A percentile compares a stretch with the other conserved stretches of the same genome.
phyloP scores from a whole-genome alignment of 306 rosid genomes.

The Arachis stenosperma region DNA sequence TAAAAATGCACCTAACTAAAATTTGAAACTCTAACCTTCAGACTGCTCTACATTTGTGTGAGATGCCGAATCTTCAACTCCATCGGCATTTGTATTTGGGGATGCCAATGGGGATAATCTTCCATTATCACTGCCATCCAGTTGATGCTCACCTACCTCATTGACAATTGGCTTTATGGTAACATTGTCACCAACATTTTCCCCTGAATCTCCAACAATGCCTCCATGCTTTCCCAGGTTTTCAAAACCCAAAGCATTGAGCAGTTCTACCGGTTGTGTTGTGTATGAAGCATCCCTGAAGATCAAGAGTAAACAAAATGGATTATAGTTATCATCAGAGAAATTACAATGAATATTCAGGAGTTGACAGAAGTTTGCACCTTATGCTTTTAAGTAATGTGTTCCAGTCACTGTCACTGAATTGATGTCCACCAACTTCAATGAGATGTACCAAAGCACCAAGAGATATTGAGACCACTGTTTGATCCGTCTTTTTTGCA shows the following conservation, averaged over 20 bases:
- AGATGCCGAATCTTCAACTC: conserved; percentile 51
- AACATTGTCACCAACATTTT: conserved; percentile 48
- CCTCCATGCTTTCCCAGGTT: conserved; percentile 57
- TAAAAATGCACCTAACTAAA: conserved; percentile 25
- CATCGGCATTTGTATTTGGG: conserved; percentile 52
- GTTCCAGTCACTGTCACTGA: conserved; percentile 93
- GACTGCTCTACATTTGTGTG: conserved; percentile 60
- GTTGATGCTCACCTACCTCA: conserved; percentile 49
- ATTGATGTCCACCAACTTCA: conserved; percentile 99
- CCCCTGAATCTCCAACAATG: conserved; percentile 52
- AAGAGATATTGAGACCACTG: conserved; percentile 95
- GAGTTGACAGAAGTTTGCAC: conserved; percentile 42
- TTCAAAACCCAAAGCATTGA: conserved; percentile 78
- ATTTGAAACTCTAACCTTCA: conserved; percentile 69
- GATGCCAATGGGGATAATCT: conserved; percentile 49
- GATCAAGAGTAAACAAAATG: conserved; percentile 35
- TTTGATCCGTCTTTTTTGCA: conserved; percentile 96
- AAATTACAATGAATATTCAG: conserved; percentile 29
- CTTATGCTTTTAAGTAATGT: conserved; percentile 91
- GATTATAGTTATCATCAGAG: conserved; percentile 30
- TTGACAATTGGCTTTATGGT: conserved; percentile 46
- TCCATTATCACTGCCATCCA: conserved; percentile 54
- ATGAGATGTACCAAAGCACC: conserved; percentile 97
- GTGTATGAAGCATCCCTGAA: conserved; percentile 93
- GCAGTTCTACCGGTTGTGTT: conserved; percentile 95